A percentile compares a stretch with the other conserved stretches of the same genome.
phyloP scores from a whole-genome alignment of 169 alveolate species.

The Plasmodium cynomolgi region DNA sequence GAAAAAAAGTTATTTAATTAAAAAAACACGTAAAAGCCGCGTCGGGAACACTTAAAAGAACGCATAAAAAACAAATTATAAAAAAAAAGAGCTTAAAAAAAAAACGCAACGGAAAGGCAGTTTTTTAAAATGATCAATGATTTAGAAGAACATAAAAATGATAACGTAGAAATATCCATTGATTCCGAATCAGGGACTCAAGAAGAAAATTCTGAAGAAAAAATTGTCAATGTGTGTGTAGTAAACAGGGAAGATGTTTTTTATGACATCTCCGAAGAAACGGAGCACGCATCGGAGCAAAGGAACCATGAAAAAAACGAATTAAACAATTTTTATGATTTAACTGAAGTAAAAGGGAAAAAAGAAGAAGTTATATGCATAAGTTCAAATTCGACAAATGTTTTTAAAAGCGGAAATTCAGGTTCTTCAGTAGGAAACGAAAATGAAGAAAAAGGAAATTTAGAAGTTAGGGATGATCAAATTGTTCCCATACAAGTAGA shows the following conservation, averaged over 20 bases:
- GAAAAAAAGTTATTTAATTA: neutral
- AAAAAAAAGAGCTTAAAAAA: neutral
- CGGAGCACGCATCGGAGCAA: slow-evolving; percentile 3
- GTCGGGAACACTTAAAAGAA: slow-evolving; percentile 3
- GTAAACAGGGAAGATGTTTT: neutral
- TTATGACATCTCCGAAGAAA: slow-evolving; percentile 10
- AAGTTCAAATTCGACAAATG: slow-evolving; percentile 22
- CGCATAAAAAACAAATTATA: neutral
- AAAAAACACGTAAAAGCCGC: neutral
- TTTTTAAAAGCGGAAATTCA: neutral
- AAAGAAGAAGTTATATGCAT: slow-evolving; percentile 35
- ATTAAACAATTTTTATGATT: slow-evolving; percentile 35
- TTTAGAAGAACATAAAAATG: slow-evolving; percentile 4
- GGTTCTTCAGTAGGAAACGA: slow-evolving; percentile 7
- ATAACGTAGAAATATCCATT: slow-evolving; percentile 9
- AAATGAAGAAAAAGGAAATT: slow-evolving; percentile 9
- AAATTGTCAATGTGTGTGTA: neutral
- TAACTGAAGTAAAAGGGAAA: slow-evolving; percentile 50
- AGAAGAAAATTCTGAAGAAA: slow-evolving; percentile 22
- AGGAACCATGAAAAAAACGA: neutral
- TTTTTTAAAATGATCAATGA: slow-evolving; percentile 27
- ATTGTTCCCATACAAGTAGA: neutral
- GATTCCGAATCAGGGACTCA: slow-evolving; percentile 6
- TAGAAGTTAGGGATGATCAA: slow-evolving; percentile 16
- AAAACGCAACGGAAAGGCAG: neutral